phyloP scores from a whole-genome alignment of 768 basidiomycete genomes.

The Tephrocybe rancida region DNA sequence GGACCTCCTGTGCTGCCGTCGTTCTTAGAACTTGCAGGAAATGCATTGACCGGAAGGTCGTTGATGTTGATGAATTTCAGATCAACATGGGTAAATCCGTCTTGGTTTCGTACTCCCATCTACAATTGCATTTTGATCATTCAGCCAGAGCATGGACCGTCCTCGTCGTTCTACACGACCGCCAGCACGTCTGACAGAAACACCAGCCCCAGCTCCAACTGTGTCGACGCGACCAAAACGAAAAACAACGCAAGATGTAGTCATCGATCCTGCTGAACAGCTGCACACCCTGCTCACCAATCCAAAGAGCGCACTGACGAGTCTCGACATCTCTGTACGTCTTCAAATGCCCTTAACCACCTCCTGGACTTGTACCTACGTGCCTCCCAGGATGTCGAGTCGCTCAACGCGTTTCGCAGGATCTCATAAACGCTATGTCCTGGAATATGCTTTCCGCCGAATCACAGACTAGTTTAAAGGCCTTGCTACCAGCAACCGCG shows the following conservation, averaged over 20 bases:
- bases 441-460: constrained; percentile 50
- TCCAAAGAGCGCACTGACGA: constrained; percentile 12
- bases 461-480: constrained; percentile 34
- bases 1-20: no score
- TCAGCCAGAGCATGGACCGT: constrained; percentile 14
- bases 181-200: constrained; percentile 3
- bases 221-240: constrained; percentile 4
- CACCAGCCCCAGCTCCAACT: neutral
- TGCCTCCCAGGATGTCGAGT: constrained; percentile 14
- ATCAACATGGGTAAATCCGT: neutral
- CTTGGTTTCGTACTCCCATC: neutral
- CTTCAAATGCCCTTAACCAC: constrained; percentile 1
- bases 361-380: constrained; percentile 11
- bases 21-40: no score
- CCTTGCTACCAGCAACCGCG: constrained; percentile 49
- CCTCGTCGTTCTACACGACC: constrained; percentile 19
- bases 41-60: no score
- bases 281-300: constrained; percentile 13
- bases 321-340: constrained; percentile 45
- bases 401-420: constrained; percentile 38
- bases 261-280: constrained; percentile 9
- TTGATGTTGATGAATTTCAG: no score
- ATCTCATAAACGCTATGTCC: constrained; percentile 46
- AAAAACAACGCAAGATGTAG: constrained; percentile 10
- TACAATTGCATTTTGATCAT: no score